Conservation (phyloP, 75 land plant genomes). For the Sequoiadendron giganteum region DNA sequence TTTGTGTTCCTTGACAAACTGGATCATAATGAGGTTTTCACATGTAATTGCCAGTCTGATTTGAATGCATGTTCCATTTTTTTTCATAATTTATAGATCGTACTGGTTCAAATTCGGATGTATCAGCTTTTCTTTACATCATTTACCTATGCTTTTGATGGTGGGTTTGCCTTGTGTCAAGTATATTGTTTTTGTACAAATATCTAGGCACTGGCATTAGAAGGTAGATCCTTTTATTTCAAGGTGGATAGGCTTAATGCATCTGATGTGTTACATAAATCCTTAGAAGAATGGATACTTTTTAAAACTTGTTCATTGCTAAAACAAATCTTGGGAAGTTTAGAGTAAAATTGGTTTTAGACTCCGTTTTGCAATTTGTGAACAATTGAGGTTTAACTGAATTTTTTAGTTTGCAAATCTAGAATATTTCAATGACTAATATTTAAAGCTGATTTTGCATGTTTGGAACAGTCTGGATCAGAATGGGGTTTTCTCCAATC, state of each 20-base stretch:
- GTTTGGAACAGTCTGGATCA: constrained; percentile 32
- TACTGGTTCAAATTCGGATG: not conserved
- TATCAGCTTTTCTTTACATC: not conserved
- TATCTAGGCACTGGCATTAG: not conserved
- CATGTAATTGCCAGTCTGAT: not conserved
- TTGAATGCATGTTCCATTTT: not conserved
- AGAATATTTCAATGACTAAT: not conserved
- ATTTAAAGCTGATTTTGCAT: not conserved
- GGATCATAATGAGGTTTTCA: constrained; percentile 13
- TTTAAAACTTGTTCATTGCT: not conserved
- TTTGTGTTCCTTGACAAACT: not conserved
- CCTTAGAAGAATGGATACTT: not conserved
- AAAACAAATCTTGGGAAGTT: not conserved
- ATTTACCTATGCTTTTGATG: not conserved
- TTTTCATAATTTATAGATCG: not conserved
- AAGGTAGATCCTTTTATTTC: not conserved
- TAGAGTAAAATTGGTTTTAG: not conserved
- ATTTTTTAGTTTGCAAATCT: not conserved
- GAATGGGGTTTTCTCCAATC: constrained; percentile 27
- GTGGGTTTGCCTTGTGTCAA: not conserved
- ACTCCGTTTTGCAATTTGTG: not conserved
- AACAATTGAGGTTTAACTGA: not conserved
- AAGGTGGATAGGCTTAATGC: not conserved
- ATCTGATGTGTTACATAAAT: too few species aligned
- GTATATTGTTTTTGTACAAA: not conserved